Base-by-base conservation (phyloP, 2,329 filamentous ascomycete species). In the Ophiostoma quercus region DNA sequence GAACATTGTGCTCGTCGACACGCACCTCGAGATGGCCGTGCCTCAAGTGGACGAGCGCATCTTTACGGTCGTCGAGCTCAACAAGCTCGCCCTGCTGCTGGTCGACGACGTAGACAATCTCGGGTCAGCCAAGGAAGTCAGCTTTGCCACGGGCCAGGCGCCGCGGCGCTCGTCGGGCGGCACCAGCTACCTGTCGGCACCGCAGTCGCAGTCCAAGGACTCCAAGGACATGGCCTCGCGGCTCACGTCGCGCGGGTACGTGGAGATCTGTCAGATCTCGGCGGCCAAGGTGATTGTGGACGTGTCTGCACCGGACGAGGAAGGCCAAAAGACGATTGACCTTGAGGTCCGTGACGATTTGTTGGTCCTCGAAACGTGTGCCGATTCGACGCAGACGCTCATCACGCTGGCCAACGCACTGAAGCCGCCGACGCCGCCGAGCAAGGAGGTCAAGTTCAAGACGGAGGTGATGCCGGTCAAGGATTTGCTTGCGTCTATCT, bases 361-460 rank as follows among this genome's bases (percentile, higher is more conserved):
- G 1, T 83, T 99, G 68, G 89, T 99, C 43, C 81, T 99, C 7
- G 95, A 99, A 79, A 96, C 94, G 0, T 99, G 96, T 76, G 95
- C 95, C 39, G 95, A 99, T 79, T 99, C 95, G 1, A 98, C 93
- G 0, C 93, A 97, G 77, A 99, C 95, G 0, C 84, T 99, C 16
- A 90, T 97, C 68, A 84, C 86, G 1, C 85, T 96, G 60, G 80
- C 94, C 19, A 92, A 91, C 75, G 93, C 90, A 0, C 83, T 99
- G 4, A 88, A 89, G 51, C 95, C 94, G 4, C 94, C 95, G 0
- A 89, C 88, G 8, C 90, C 93, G 0, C 92, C 94, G 1, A 94
- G 87, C 75, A 92, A 90, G 72, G 89, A 91, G 74, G 87, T 89
- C 73, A 95, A 95, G 76, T 99, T 96, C 78, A 87, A 92, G 47